phyloP scores from a whole-genome alignment of 2,329 filamentous ascomycete species.

The Pyrenochaeta sp. region DNA sequence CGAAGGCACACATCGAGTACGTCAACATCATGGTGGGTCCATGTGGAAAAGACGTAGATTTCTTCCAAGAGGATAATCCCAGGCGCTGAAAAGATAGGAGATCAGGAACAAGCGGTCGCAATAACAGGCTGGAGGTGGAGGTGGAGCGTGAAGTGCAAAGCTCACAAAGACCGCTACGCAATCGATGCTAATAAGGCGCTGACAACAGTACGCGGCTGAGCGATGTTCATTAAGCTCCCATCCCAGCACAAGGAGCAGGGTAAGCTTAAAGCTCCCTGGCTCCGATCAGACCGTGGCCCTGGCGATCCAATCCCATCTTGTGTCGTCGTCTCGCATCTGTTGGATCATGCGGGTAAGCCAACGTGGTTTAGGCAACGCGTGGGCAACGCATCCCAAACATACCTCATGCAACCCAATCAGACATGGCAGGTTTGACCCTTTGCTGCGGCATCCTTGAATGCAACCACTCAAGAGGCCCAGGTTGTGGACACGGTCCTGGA shows the following conservation, averaged over 20 bases:
- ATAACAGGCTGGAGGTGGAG: background rate
- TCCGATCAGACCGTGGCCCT: slow-evolving; percentile 22
- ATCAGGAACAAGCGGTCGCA: background rate
- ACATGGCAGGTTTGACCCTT: slow-evolving; percentile 9
- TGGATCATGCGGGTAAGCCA: slow-evolving; percentile 23
- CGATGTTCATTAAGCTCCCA: slow-evolving; percentile 14
- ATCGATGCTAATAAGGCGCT: slow-evolving; percentile 18
- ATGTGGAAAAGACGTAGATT: slow-evolving; percentile 8
- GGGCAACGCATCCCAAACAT: slow-evolving; percentile 10
- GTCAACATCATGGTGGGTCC: slow-evolving; percentile 34
- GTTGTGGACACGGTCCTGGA: slow-evolving; percentile 1
- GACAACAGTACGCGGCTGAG: slow-evolving; percentile 21
- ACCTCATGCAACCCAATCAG: slow-evolving; percentile 3
- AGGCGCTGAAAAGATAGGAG: slow-evolving; percentile 1
- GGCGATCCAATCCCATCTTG: slow-evolving; percentile 25
- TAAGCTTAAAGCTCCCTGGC: slow-evolving; percentile 27
- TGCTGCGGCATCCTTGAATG: slow-evolving; percentile 12
- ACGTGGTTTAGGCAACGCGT: slow-evolving; percentile 10
- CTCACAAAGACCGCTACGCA: slow-evolving; percentile 20
- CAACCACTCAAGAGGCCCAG: slow-evolving; percentile 10
- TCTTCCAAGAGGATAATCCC: too few relatives aligned
- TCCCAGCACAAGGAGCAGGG: slow-evolving; percentile 19
- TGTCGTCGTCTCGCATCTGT: slow-evolving; percentile 16
- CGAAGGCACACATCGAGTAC: slow-evolving; percentile 33
- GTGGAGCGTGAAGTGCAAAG: background rate